Base-by-base conservation (phyloP, 176 grass and related monocot genomes). In the Dactylis glomerata region DNA sequence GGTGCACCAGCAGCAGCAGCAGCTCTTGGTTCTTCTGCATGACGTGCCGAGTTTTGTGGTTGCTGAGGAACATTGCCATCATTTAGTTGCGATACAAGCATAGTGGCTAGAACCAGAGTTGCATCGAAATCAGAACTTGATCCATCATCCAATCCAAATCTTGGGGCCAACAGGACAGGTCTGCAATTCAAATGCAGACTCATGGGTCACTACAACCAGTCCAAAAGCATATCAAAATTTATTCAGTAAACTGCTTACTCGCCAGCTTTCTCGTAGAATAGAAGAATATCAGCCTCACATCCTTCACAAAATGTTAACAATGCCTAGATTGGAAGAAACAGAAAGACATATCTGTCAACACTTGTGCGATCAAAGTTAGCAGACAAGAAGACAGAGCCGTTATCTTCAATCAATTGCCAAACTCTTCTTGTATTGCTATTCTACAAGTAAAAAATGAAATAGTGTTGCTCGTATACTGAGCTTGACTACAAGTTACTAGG, bases 271-370 rank as follows among this genome's bases (percentile, higher is more conserved):
- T 99, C 89, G 62, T 96, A 99, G 69, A 96, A 92, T 68, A 96
- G 31, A 66, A 94, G 88, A 72, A 96, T 91, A 66, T 96, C 91
- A 88, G 95, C 78, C 65, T 99, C 96, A 68, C 91, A 99, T 66
- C 88, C 91, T 90, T 99, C 96, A 89, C 89, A 99, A 81, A 99
- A 94, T 77, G 89, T 78, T 76, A 96, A 89, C 78, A 98, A 94
- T 49, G 96, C 93, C 96, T 99, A 85, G 5, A 31, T 70, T 79
- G 72, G 24, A 88, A 81, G 47, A 34, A 45, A 38, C 75, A 6
- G 77, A 19, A 75, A 26, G 54, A 68, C 54, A 82, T 11, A 84
- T 31, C 68, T 54, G 49, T 74, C 38, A 54, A 41, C 7, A 83
- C 2, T n/a, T 17, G 52, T 68, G 74, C 47, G 72, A 56, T 45